Evolutionary conservation across 306 rosid genomes (phyloP).

Genomic region (Hippophae gyantsensis): DNA sequence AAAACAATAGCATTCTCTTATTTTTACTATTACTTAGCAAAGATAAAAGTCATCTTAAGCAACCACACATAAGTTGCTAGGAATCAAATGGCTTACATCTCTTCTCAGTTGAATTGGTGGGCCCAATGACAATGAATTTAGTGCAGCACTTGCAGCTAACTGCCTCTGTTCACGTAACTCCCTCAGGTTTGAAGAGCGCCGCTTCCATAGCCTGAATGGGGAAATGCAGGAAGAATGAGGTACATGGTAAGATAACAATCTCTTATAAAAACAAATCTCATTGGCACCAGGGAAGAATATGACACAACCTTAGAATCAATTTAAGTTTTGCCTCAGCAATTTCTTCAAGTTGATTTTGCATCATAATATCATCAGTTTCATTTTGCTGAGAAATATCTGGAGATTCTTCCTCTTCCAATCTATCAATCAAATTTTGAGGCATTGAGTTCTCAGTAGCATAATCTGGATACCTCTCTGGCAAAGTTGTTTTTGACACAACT

Average conservation of each 20-base stretch:
- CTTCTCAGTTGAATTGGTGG: slow-evolving; percentile 50
- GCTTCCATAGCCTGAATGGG: slow-evolving; percentile 70
- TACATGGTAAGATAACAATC: slow-evolving; percentile 3
- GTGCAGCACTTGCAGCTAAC: slow-evolving; percentile 68
- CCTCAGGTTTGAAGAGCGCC: slow-evolving; percentile 51
- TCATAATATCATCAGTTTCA: slow-evolving; percentile 28
- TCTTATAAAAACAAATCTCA: background rate
- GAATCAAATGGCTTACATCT: slow-evolving; percentile 45
- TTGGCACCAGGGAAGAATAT: slow-evolving; percentile 4
- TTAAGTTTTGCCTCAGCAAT: slow-evolving; percentile 65
- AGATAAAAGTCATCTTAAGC: slow-evolving; percentile 3
- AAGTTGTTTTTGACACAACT: slow-evolving; percentile 32
- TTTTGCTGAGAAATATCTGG: slow-evolving; percentile 26
- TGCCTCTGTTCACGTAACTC: slow-evolving; percentile 60
- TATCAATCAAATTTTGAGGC: slow-evolving; percentile 20
- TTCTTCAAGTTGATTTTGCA: slow-evolving; percentile 43
- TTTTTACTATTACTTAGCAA: background rate
- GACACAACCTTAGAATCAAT: slow-evolving; percentile 58
- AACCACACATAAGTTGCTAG: slow-evolving; percentile 15
- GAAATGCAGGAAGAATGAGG: slow-evolving; percentile 14
- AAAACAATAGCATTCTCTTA: background rate
- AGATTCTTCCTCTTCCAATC: slow-evolving; percentile 34
- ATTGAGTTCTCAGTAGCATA: slow-evolving; percentile 23
- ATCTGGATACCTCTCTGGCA: slow-evolving; percentile 25
- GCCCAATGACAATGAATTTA: slow-evolving; percentile 61